Conservation (phyloP, 192 early-diverging fungal genomes). For the Backusella mclennaniae region DNA sequence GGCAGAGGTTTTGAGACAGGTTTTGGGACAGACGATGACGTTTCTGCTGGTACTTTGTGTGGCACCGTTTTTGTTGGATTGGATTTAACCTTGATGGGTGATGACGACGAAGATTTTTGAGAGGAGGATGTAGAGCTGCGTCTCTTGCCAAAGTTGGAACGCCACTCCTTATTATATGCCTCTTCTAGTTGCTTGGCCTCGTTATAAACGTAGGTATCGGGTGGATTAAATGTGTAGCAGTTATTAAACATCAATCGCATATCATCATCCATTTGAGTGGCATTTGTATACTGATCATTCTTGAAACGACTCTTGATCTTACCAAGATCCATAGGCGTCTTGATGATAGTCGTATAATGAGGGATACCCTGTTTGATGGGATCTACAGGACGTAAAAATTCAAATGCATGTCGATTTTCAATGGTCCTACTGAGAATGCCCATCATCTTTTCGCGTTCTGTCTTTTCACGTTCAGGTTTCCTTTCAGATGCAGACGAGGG, state of each 20-base stretch:
- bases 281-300: conserved; percentile 35
- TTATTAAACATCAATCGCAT: conserved; percentile 62
- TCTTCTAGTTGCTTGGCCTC: conserved; percentile 57
- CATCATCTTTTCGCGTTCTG: conserved; percentile 20
- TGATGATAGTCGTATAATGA: conserved; percentile 61
- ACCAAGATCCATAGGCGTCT: conserved; percentile 66
- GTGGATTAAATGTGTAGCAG: conserved; percentile 73
- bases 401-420: conserved; percentile 44
- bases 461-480: neutral
- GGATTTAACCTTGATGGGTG: neutral
- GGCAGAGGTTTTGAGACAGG: neutral
- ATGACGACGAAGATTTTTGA: neutral
- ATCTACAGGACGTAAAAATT: conserved; percentile 62
- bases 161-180: conserved; percentile 52
- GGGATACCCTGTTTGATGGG: conserved; percentile 60
- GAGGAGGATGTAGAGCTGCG: neutral
- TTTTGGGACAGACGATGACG: neutral
- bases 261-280: conserved; percentile 45
- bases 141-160: conserved; percentile 37
- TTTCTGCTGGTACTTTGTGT: neutral
- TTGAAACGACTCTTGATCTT: conserved; percentile 52
- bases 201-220: conserved; percentile 59
- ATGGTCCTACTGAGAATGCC: conserved; percentile 43
- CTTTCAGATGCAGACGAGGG: neutral
- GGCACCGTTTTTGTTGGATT: neutral